Conservation (phyloP, 768 basidiomycete species). For the Lentinus brumalis region DNA sequence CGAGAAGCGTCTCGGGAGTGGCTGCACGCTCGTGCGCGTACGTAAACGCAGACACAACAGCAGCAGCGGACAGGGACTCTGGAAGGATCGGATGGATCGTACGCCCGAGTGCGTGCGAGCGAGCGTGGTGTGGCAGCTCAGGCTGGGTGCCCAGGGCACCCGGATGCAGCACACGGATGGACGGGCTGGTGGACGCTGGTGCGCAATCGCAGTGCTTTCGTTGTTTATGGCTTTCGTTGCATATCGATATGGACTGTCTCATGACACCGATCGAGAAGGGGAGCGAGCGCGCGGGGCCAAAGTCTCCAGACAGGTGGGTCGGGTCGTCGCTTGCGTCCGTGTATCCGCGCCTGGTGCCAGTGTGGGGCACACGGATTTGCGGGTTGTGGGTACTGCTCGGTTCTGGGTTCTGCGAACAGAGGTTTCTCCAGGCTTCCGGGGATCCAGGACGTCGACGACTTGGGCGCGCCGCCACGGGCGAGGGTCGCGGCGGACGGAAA, state of each 20-base stretch:
- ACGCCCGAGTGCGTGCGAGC: background rate
- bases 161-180: background rate
- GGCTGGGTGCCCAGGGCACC: too few species aligned
- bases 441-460: too few species aligned
- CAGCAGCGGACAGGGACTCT: background rate
- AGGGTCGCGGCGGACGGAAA: background rate
- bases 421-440: too few species aligned
- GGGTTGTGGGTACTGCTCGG: too few species aligned
- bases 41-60: background rate
- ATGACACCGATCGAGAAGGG: slow-evolving; percentile 7
- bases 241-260: slow-evolving; percentile 9
- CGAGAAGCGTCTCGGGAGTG: too few species aligned
- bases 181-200: slow-evolving; percentile 15
- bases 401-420: too few species aligned
- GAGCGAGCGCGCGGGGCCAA: background rate
- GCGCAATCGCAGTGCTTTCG: background rate
- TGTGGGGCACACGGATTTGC: background rate
- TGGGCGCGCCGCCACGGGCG: too few species aligned
- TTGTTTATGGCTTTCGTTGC: slow-evolving; percentile 2
- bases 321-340: background rate
- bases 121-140: background rate
- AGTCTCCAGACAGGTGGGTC: slow-evolving; percentile 15
- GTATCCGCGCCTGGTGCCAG: background rate
- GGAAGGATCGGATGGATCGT: background rate
- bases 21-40: background rate